Evolutionary conservation across 305 asterid species (phyloP).

Genomic region (Fraxinus greggii): DNA sequence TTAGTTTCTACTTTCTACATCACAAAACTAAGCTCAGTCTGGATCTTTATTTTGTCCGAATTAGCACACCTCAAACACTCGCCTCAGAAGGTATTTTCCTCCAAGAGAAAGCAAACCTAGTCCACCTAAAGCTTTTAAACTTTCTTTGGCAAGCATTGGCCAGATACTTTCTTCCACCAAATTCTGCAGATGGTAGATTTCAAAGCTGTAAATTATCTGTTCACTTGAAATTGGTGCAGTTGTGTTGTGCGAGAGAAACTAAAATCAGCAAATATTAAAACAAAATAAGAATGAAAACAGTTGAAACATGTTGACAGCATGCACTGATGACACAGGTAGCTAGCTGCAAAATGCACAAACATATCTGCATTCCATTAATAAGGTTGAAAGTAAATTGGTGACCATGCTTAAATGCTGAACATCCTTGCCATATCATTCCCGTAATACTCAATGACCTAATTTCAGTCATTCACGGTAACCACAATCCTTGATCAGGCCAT

Average conservation of each 20-base stretch:
- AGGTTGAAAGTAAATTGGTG: background rate
- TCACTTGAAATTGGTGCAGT: background rate
- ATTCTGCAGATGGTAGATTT: constrained; percentile 57
- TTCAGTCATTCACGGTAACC: background rate
- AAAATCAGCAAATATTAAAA: background rate
- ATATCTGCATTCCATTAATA: background rate
- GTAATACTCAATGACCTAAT: background rate
- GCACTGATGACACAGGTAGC: background rate
- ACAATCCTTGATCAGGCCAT: background rate
- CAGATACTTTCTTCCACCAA: constrained; percentile 72
- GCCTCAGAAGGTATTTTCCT: constrained; percentile 81
- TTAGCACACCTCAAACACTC: constrained; percentile 79
- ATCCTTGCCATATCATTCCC: background rate
- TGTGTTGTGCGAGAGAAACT: constrained; percentile 3
- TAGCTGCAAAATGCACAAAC: background rate
- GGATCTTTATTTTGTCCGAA: constrained; percentile 18
- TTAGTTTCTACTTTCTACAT: constrained; percentile 26
- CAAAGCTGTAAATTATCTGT: constrained; percentile 16
- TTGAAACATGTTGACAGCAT: constrained; percentile 2
- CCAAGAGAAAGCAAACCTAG: constrained; percentile 92
- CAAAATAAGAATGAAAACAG: background rate
- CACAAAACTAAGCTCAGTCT: constrained; percentile 1
- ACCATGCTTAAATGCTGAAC: background rate
- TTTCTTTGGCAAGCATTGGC: constrained; percentile 91
- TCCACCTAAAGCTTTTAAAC: constrained; percentile 88